These are phyloP conservation scores for Candida awuae DNA, from an alignment of 805 yeast species.

Conservation along the genomic window DNA sequence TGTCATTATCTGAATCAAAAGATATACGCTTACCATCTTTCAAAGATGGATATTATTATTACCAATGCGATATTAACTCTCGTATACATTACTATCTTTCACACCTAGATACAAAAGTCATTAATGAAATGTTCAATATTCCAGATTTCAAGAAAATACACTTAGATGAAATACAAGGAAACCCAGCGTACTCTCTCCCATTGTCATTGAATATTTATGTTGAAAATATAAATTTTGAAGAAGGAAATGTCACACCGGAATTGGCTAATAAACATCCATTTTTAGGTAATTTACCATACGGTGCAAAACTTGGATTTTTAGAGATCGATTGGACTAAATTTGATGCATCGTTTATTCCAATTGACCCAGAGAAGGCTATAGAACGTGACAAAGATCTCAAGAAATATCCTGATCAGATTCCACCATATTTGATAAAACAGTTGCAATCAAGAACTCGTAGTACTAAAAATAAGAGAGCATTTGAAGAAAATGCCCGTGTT, in stretches of 20 bases:
- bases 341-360: constrained; percentile 6
- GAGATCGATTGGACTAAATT: constrained; percentile 70
- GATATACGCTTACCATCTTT: constrained; percentile 9
- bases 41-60: constrained; percentile 57
- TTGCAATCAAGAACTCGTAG: constrained; percentile 48
- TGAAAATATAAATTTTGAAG: constrained; percentile 64
- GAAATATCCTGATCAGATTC: constrained; percentile 27
- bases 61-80: constrained; percentile 61
- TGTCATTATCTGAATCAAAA: neutral
- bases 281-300: constrained; percentile 73
- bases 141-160: neutral
- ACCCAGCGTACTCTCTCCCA: constrained; percentile 54
- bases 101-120: constrained; percentile 69
- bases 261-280: constrained; percentile 59
- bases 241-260: constrained; percentile 43
- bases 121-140: constrained; percentile 23
- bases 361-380: neutral
- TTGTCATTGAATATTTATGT: constrained; percentile 42
- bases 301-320: constrained; percentile 73
- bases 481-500: constrained; percentile 43
- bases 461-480: constrained; percentile 39
- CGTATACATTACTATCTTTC: constrained; percentile 62
- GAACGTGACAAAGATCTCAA: neutral
- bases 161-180: constrained; percentile 10
- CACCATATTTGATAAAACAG: constrained; percentile 43